Evolutionary conservation across 331 rosid species (phyloP).

Genomic region (Erythrophleum ivorense): DNA sequence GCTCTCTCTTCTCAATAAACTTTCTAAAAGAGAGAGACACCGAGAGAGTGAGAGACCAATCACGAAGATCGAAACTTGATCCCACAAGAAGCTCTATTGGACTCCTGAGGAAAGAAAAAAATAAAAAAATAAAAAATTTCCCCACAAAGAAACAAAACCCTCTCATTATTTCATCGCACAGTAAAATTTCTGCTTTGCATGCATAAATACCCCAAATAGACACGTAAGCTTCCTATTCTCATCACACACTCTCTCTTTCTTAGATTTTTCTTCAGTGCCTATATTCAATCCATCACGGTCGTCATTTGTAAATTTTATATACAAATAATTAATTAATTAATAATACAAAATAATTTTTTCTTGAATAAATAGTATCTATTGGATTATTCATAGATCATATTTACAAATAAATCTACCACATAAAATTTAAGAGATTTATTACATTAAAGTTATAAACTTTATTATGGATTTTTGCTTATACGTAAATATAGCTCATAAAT

Average conservation of each 20-base stretch:
- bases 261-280: background rate
- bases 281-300: background rate
- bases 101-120: background rate
- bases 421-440: too few relatives aligned
- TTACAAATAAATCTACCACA: too few relatives aligned
- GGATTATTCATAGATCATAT: background rate
- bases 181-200: constrained; percentile 12
- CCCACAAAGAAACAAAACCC: constrained; percentile 20
- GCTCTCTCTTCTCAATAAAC: constrained; percentile 9
- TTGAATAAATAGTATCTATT: background rate
- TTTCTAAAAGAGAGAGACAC: constrained; percentile 14
- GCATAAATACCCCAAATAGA: constrained; percentile 5
- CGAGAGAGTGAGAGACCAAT: background rate
- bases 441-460: too few relatives aligned
- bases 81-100: constrained; percentile 24
- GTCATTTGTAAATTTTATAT: background rate
- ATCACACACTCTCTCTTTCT: background rate
- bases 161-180: background rate
- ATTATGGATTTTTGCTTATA: too few relatives aligned
- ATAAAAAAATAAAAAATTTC: background rate
- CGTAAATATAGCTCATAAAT: too few relatives aligned
- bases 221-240: background rate
- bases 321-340: background rate
- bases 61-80: constrained; percentile 23
- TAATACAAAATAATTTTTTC: background rate